Evolutionary conservation across 352 stramenopile genomes (phyloP), one percentile per base, ranked within the genome.

Genomic region (Phytophthora sansomeana): DNA sequence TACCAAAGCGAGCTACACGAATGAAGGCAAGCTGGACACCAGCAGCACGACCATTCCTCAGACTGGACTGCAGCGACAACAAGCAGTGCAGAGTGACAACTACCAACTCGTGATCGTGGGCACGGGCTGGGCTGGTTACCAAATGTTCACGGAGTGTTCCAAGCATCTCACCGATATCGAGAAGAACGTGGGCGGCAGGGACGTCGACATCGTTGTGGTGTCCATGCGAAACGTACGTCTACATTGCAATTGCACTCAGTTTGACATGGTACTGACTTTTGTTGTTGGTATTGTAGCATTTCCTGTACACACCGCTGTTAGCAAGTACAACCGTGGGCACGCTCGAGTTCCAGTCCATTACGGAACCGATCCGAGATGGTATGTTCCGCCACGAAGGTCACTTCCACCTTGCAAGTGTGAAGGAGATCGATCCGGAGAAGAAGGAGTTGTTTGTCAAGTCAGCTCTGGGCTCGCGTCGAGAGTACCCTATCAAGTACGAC

Each of bases 241-340:
- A n/a, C 41, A 41, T 32, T 28, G 41, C 21, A 24, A 24, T 24
- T 43, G 16, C 16, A 29, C 47, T 35, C 28, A 36, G 24, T 29
- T 33, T 44, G 41, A 10, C 24, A 29, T 35, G 41, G 30, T 1
- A 38, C 26, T 65, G 17, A 55, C 10, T 43, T 13, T 32, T 63
- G 36, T 49, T 26, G 53, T 13, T 67, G 3, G 54, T 29, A 7
- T 43, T 54, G 39, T 49, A 92, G 83, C 97, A 99, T 72, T 99
- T 99, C 73, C 64, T 99, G 47, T 99, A 99, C 83, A 99, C 97
- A 24, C 97, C 97, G n/a, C 72, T 99, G 52, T 80, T 99, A 6
- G 95, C 97, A 6, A 97, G 81, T 35, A 98, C 95, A 32, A 97
- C 96, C 2, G 91, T 97, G 8, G 92, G 84, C 0, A 99, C 97